A percentile compares a stretch with the other conserved stretches of the same genome.
phyloP scores from a whole-genome alignment of 2,329 filamentous ascomycete species.

The Ceratocystis papillata region DNA sequence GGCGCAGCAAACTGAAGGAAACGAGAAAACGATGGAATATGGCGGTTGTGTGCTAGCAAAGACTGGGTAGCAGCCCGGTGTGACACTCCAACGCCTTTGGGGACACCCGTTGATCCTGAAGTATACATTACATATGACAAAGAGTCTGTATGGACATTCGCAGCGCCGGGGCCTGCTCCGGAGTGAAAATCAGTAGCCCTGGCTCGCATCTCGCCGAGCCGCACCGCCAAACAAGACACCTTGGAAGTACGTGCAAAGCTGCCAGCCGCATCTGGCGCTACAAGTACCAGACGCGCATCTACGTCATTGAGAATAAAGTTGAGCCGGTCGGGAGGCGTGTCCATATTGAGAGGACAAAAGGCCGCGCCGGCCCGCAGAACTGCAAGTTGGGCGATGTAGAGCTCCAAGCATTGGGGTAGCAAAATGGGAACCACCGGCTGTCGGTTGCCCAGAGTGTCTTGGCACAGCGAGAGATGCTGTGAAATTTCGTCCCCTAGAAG shows the following conservation, averaged over 20 bases:
- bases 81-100: slow-evolving; percentile 77
- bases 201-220: slow-evolving; percentile 31
- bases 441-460: background rate
- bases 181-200: background rate
- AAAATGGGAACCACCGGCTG: slow-evolving; percentile 57
- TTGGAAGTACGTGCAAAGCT: background rate
- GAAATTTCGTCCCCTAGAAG: background rate
- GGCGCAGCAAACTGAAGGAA: slow-evolving; percentile 89
- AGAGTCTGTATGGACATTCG: slow-evolving; percentile 29
- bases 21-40: slow-evolving; percentile 63
- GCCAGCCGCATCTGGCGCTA: slow-evolving; percentile 40
- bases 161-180: background rate
- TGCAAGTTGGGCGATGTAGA: slow-evolving; percentile 69
- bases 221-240: background rate
- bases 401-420: slow-evolving; percentile 60
- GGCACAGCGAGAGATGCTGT: background rate
- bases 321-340: slow-evolving; percentile 65
- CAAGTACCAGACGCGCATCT: slow-evolving; percentile 56
- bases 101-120: slow-evolving; percentile 76
- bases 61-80: slow-evolving; percentile 73
- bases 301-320: slow-evolving; percentile 74
- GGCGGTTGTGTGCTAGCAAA: slow-evolving; percentile 65
- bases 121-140: slow-evolving; percentile 91
- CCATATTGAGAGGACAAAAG: slow-evolving; percentile 74
- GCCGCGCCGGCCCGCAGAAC: slow-evolving; percentile 71